Evolutionary conservation across 2,329 filamentous ascomycete species (phyloP).

Genomic region (Bipolaris zeicola): DNA sequence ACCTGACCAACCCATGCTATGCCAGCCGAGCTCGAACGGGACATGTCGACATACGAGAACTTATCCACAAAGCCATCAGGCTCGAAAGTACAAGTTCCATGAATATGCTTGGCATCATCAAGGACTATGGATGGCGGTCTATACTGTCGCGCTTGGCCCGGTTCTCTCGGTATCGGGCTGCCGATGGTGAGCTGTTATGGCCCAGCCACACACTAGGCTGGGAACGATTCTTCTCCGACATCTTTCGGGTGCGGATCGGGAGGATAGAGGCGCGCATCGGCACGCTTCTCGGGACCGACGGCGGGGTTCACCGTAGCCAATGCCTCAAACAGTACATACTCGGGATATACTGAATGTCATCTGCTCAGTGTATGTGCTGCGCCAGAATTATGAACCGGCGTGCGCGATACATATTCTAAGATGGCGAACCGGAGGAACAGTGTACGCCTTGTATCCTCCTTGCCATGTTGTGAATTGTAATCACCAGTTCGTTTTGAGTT

Average conservation of each 20-base stretch:
- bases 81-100: not conserved
- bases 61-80: not conserved
- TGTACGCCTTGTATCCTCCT: not conserved
- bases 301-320: slow-evolving; percentile 9
- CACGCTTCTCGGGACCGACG: not conserved
- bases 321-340: not conserved
- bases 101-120: slow-evolving; percentile 9
- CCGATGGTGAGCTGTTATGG: slow-evolving; percentile 1
- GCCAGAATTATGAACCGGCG: slow-evolving; percentile 5
- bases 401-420: slow-evolving; percentile 12
- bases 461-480: slow-evolving; percentile 4
- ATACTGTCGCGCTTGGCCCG: not conserved
- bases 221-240: slow-evolving; percentile 1
- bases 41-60: not conserved
- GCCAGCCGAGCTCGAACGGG: not conserved
- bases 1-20: not conserved
- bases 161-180: slow-evolving; percentile 3
- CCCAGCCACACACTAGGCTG: slow-evolving; percentile 13
- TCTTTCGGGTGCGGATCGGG: not conserved
- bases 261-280: slow-evolving; percentile 2
- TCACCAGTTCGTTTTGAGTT: slow-evolving; percentile 12
- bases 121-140: slow-evolving; percentile 5
- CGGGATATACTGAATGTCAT: slow-evolving; percentile 7
- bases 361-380: slow-evolving; percentile 9
- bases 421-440: not conserved